Evolutionary conservation across 208 protist species (phyloP).

Genomic region (Balamuthia mandrillaris): DNA sequence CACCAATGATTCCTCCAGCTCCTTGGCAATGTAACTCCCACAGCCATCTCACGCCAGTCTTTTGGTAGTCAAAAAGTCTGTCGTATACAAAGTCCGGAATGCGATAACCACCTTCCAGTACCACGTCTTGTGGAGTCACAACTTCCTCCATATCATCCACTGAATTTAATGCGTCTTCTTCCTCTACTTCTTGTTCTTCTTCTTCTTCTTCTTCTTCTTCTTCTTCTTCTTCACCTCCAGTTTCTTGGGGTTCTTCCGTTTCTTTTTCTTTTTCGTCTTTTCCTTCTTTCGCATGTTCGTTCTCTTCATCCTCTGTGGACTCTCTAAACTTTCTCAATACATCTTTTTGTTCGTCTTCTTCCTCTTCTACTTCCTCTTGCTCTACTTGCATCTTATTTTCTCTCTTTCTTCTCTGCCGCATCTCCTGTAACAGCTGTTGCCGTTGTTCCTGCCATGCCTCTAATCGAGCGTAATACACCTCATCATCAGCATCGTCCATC

Average conservation of each 20-base stretch:
- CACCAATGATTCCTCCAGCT: conserved; percentile 89
- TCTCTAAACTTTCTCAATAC: background rate
- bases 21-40: conserved; percentile 85
- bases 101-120: background rate
- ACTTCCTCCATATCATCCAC: background rate
- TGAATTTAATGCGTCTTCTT: background rate
- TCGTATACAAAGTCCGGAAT: conserved; percentile 63
- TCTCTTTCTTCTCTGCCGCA: background rate
- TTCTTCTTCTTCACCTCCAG: background rate
- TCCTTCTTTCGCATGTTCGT: background rate
- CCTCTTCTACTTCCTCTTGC: too few species aligned
- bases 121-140: background rate
- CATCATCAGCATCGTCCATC: background rate
- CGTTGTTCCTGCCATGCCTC: background rate
- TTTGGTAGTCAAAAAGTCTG: conserved; percentile 88
- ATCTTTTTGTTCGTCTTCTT: background rate
- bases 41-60: conserved; percentile 89
- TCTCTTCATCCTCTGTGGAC: background rate
- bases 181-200: background rate
- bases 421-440: background rate
- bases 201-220: background rate
- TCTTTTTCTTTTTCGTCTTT: background rate
- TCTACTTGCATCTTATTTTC: too few species aligned
- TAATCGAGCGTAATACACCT: background rate
- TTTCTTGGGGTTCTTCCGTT: background rate